phyloP scores from a whole-genome alignment of 2,329 filamentous ascomycete genomes.

The Curvularia sp. region DNA sequence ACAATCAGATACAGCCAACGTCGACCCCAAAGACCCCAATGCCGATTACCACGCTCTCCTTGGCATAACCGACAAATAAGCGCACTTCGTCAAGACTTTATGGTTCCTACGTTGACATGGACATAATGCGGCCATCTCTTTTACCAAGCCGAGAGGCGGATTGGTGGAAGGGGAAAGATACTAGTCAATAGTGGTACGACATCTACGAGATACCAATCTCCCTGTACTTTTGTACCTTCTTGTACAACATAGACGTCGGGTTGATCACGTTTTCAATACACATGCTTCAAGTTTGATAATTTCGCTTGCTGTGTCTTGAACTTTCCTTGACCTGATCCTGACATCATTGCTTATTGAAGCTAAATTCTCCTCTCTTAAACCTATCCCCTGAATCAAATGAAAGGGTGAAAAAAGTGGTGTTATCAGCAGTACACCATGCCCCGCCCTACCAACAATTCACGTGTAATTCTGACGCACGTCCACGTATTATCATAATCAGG shows the following conservation, averaged over 20 bases:
- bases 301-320: not conserved
- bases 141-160: conserved; percentile 19
- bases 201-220: conserved; percentile 36
- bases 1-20: conserved; percentile 49
- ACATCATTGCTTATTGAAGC: not conserved
- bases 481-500: not conserved
- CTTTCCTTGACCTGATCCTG: not conserved
- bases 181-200: conserved; percentile 30
- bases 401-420: not conserved
- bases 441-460: not conserved
- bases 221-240: conserved; percentile 49
- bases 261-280: conserved; percentile 46
- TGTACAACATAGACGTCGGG: conserved; percentile 52
- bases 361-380: not conserved
- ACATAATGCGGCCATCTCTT: conserved; percentile 24
- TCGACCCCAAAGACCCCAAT: conserved; percentile 82
- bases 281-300: conserved; percentile 30
- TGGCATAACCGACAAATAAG: conserved; percentile 48
- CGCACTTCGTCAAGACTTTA: conserved; percentile 1
- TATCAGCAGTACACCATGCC: not conserved
- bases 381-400: not conserved
- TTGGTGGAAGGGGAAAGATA: conserved; percentile 15
- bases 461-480: not conserved
- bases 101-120: conserved; percentile 34
- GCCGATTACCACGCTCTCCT: conserved; percentile 84